phyloP scores from a whole-genome alignment of 1,139 yeast genomes.

The Lodderomyces margitis region DNA sequence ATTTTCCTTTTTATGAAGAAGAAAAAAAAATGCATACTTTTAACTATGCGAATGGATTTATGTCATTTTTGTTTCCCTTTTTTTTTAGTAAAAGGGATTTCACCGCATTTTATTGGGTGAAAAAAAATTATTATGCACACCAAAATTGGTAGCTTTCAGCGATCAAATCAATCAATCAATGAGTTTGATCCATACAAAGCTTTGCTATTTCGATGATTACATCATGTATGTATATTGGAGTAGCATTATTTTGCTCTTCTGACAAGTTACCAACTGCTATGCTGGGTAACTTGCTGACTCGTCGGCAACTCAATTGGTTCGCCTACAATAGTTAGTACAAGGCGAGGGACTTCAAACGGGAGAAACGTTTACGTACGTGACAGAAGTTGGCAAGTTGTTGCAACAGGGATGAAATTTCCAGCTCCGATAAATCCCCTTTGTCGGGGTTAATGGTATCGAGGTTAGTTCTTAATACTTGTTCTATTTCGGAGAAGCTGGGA shows the following conservation, averaged over 20 bases:
- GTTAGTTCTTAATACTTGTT: not conserved
- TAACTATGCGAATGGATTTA: conserved; percentile 5
- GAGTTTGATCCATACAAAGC: conserved; percentile 3
- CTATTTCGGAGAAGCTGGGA: conserved; percentile 22
- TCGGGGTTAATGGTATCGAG: not conserved
- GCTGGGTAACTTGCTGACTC: conserved; percentile 6
- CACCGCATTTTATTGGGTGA: conserved; percentile 23
- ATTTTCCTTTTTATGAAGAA: not conserved
- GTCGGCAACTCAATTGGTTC: conserved; percentile 8
- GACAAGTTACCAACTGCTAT: conserved; percentile 6
- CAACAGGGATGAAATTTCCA: conserved; percentile 2
- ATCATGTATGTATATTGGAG: conserved; percentile 2
- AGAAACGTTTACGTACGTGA: conserved; percentile 6
- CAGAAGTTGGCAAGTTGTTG: conserved; percentile 8
- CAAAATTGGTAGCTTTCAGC: not conserved
- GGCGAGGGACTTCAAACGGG: not conserved
- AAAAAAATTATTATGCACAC: not conserved
- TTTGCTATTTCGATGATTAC: conserved; percentile 8
- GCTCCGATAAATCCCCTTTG: not conserved
- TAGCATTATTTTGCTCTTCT: not conserved
- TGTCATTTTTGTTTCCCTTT: conserved; percentile 9
- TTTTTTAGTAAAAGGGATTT: conserved; percentile 25
- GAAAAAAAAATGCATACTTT: not conserved
- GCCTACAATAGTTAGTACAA: conserved; percentile 8
- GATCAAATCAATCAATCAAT: no score